phyloP scores from a whole-genome alignment of 805 yeast species.

The Kregervanrija fluxuum region DNA sequence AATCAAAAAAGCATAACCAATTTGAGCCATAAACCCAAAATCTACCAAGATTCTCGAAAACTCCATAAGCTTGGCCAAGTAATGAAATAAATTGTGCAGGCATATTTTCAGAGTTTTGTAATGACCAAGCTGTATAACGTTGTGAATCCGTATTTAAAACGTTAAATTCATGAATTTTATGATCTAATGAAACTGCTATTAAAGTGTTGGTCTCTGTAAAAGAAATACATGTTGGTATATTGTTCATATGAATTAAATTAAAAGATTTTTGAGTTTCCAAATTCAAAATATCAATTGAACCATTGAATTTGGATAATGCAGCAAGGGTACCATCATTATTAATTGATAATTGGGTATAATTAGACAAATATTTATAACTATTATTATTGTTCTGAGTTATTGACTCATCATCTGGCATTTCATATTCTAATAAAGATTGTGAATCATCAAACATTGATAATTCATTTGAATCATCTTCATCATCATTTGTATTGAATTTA shows the following conservation, averaged over 20 bases:
- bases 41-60: constrained; percentile 40
- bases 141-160: constrained; percentile 17
- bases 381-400: not conserved
- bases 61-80: constrained; percentile 67
- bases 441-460: constrained; percentile 35
- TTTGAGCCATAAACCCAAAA: constrained; percentile 85
- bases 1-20: constrained; percentile 74
- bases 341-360: constrained; percentile 46
- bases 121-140: constrained; percentile 71
- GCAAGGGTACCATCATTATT: constrained; percentile 37
- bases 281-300: constrained; percentile 50
- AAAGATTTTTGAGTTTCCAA: constrained; percentile 20
- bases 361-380: constrained; percentile 30
- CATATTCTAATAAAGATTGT: constrained; percentile 24
- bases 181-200: constrained; percentile 64
- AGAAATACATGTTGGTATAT: constrained; percentile 53
- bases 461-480: constrained; percentile 28
- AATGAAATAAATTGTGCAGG: constrained; percentile 55
- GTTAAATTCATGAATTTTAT: constrained; percentile 65
- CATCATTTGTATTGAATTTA: constrained; percentile 33
- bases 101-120: constrained; percentile 61
- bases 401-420: constrained; percentile 18
- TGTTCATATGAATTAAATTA: constrained; percentile 51
- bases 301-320: constrained; percentile 58
- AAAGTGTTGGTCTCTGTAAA: constrained; percentile 46